Evolutionary conservation across 495 filamentous ascomycete species (phyloP).

Genomic region (Hypoxylon rickii): DNA sequence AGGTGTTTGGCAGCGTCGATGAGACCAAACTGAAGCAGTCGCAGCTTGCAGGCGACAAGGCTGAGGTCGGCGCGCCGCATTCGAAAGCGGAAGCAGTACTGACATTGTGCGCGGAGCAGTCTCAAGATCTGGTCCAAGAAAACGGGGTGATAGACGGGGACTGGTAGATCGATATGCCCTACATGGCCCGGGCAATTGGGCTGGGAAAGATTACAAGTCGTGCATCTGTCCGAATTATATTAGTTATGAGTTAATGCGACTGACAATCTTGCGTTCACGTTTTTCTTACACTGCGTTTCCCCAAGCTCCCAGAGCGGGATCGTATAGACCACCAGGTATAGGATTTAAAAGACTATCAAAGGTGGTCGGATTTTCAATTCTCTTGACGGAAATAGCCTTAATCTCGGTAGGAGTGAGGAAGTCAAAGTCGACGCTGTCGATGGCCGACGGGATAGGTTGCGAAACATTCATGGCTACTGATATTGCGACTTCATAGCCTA

Average conservation of each 20-base stretch:
- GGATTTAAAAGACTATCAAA: slow-evolving; percentile 88
- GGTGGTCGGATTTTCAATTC: slow-evolving; percentile 85
- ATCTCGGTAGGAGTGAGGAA: slow-evolving; percentile 82
- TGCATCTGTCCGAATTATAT: slow-evolving; percentile 64
- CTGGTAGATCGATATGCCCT: slow-evolving; percentile 93
- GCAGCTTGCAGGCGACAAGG: slow-evolving; percentile 80
- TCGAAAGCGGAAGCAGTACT: slow-evolving; percentile 84
- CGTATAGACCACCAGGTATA: slow-evolving; percentile 86
- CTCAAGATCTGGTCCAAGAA: slow-evolving; percentile 90
- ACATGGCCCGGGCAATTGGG: slow-evolving; percentile 87
- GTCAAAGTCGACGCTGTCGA: slow-evolving; percentile 87
- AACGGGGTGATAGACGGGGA: slow-evolving; percentile 88
- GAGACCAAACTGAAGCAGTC: slow-evolving; percentile 82
- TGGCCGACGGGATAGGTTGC: slow-evolving; percentile 81
- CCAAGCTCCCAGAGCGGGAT: slow-evolving; percentile 91
- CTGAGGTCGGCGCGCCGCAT: slow-evolving; percentile 74
- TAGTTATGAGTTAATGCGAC: slow-evolving; percentile 12
- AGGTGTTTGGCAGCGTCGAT: slow-evolving; percentile 73
- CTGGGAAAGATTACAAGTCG: slow-evolving; percentile 81
- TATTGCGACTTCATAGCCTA: slow-evolving; percentile 30
- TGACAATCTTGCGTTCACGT: background rate
- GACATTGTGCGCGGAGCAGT: slow-evolving; percentile 82
- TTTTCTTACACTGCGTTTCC: slow-evolving; percentile 72
- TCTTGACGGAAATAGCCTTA: slow-evolving; percentile 84
- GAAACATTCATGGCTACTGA: slow-evolving; percentile 74